Evolutionary conservation across 371 early-diverging fungal species (phyloP).

Genomic region (Catenaria anguillulae): DNA sequence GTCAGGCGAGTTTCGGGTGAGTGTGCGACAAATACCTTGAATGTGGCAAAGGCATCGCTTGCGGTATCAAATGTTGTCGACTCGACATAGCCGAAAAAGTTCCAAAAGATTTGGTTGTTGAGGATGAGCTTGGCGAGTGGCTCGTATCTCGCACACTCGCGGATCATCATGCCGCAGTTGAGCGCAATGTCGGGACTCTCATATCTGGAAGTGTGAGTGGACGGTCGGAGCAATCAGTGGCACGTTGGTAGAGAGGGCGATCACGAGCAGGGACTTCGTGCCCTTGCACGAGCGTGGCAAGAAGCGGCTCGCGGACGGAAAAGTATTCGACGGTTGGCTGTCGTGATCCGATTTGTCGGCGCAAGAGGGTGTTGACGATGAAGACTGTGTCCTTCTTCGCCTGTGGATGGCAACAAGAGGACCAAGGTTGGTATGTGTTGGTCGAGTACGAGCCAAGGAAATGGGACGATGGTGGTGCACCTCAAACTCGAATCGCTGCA

Average conservation of each 20-base stretch:
- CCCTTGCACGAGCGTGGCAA: constrained; percentile 63
- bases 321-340: constrained; percentile 93
- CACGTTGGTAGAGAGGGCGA: not conserved
- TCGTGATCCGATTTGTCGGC: constrained; percentile 84
- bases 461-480: too few relatives aligned
- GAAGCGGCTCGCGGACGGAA: constrained; percentile 58
- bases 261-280: too few relatives aligned
- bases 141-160: constrained; percentile 92
- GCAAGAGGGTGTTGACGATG: constrained; percentile 86
- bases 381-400: constrained; percentile 18
- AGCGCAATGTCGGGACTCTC: constrained; percentile 88
- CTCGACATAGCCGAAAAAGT: constrained; percentile 87
- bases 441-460: too few relatives aligned
- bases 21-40: constrained; percentile 16
- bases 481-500: constrained; percentile 86
- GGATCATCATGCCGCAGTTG: constrained; percentile 89
- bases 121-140: constrained; percentile 68
- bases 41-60: constrained; percentile 93
- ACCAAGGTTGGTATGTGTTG: too few relatives aligned
- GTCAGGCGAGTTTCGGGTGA: not conserved
- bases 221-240: not conserved
- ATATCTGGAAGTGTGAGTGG: constrained; percentile 36
- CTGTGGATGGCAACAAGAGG: too few relatives aligned
- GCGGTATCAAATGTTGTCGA: constrained; percentile 93
- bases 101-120: constrained; percentile 69